phyloP scores from a whole-genome alignment of 208 protist genomes.

The Acanthamoeba divionensis region DNA sequence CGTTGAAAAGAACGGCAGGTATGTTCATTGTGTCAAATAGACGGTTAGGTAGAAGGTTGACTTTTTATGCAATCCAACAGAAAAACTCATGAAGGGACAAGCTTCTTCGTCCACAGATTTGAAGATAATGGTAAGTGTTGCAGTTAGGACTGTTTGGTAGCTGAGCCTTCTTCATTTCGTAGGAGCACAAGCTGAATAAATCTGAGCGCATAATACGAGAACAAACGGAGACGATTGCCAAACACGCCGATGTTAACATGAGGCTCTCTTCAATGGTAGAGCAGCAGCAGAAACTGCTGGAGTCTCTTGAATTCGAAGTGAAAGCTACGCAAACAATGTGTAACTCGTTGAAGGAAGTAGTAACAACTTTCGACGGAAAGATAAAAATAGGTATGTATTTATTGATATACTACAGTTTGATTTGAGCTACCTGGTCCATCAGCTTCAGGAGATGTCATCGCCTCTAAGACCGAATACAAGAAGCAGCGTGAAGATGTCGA shows the following conservation, averaged over 20 bases:
- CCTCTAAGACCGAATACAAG: too few relatives aligned
- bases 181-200: neutral
- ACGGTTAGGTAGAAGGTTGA: too few relatives aligned
- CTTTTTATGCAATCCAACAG: neutral
- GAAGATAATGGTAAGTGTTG: neutral
- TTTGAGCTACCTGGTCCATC: too few relatives aligned
- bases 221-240: neutral
- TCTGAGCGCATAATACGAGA: neutral
- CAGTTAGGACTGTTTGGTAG: too few relatives aligned
- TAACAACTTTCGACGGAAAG: constrained; percentile 6
- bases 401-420: neutral
- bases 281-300: constrained; percentile 18
- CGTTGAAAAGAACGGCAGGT: too few relatives aligned
- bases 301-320: constrained; percentile 37
- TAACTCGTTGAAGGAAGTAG: neutral
- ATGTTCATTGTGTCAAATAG: too few relatives aligned
- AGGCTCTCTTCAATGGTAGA: constrained; percentile 20
- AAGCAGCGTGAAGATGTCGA: too few relatives aligned
- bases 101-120: constrained; percentile 1
- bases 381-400: neutral
- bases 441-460: too few relatives aligned
- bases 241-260: constrained; percentile 9
- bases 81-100: constrained; percentile 37
- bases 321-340: constrained; percentile 43
- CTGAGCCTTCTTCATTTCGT: too few relatives aligned